Conservation (phyloP, 345 rosid species). For the Lepidium sativum region DNA sequence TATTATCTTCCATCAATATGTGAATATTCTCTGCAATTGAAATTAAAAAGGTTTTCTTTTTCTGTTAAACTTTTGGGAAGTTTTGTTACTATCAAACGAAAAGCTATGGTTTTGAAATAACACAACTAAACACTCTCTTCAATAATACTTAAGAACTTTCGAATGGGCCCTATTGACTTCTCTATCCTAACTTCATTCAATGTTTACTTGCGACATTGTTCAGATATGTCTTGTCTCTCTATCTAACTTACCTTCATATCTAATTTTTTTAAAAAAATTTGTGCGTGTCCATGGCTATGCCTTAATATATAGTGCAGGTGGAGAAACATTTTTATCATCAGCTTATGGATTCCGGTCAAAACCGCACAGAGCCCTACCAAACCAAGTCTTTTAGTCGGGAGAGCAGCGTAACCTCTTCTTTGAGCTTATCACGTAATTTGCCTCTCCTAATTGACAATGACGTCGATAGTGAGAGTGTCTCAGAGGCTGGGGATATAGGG, state of each 20-base stretch:
- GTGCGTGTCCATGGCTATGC: neutral
- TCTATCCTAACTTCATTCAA: neutral
- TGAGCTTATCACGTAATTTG: conserved; percentile 34
- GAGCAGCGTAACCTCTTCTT: conserved; percentile 43
- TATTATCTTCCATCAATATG: neutral
- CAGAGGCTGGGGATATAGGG: conserved; percentile 91
- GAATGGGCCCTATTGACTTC: neutral
- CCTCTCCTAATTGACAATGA: conserved; percentile 35
- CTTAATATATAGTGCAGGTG: too few relatives aligned
- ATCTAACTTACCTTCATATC: neutral
- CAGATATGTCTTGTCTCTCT: neutral
- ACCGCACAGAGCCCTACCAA: conserved; percentile 9
- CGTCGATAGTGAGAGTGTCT: conserved; percentile 50
- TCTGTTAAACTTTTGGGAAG: neutral
- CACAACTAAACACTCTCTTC: neutral
- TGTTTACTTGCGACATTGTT: conserved; percentile 4
- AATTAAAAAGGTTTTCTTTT: neutral
- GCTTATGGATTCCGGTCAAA: conserved; percentile 40
- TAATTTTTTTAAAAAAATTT: too few relatives aligned
- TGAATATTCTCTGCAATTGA: neutral
- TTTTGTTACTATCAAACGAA: neutral
- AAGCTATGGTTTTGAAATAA: too few relatives aligned
- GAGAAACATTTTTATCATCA: neutral
- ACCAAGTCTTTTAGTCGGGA: conserved; percentile 34
- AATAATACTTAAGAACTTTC: neutral